Conservation (phyloP, 73 alveolate species). For the Uronychia binucleata region DNA sequence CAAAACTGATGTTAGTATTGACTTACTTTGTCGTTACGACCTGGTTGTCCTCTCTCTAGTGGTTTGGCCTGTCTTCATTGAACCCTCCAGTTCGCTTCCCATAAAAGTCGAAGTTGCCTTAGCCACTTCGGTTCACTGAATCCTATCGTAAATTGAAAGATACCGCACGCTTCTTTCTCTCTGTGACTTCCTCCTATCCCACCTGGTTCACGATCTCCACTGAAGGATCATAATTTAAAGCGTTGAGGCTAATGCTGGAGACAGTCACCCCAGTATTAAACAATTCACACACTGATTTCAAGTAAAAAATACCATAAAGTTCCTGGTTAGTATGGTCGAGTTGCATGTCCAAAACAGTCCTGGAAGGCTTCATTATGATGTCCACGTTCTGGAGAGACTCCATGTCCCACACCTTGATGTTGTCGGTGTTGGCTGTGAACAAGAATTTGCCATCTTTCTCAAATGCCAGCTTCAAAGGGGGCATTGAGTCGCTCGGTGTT, state of each 20-base stretch:
- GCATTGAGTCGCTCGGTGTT: slow-evolving; percentile 57
- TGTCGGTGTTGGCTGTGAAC: slow-evolving; percentile 56
- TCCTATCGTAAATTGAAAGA: too few species aligned
- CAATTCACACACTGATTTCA: background rate
- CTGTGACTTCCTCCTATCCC: background rate
- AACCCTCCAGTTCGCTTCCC: background rate
- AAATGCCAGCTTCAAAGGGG: slow-evolving; percentile 38
- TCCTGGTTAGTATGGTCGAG: background rate
- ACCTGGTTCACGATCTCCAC: slow-evolving; percentile 17
- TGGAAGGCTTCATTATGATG: slow-evolving; percentile 58
- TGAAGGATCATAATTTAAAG: background rate
- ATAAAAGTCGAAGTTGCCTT: background rate
- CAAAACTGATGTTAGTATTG: background rate
- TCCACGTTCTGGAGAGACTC: slow-evolving; percentile 28
- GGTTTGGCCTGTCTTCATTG: background rate
- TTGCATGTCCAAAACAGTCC: slow-evolving; percentile 21
- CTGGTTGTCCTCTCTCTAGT: background rate
- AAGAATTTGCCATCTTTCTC: slow-evolving; percentile 37
- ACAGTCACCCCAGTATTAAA: background rate
- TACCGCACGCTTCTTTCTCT: background rate
- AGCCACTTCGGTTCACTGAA: too few species aligned
- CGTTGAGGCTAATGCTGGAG: background rate
- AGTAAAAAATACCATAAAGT: background rate
- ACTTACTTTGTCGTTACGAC: background rate
- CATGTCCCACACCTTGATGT: slow-evolving; percentile 57